Conservation (phyloP, 2,329 filamentous ascomycete genomes). For the Colletotrichum sp. region DNA sequence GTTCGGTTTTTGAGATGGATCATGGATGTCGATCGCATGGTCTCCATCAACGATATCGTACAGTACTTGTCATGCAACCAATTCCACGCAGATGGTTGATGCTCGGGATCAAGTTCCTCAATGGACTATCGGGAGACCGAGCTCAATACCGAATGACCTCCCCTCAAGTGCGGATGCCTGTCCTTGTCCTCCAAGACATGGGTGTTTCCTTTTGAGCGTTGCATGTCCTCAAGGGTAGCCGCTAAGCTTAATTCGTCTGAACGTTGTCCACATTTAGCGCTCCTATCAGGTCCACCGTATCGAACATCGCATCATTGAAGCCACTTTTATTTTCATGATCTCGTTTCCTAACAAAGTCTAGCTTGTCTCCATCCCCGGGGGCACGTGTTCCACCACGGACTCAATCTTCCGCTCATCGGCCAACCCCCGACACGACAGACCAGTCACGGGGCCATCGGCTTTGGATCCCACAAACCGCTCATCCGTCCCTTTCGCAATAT, state of each 20-base stretch:
- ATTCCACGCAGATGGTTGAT: not conserved
- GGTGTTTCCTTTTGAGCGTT: not conserved
- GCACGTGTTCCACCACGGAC: not conserved
- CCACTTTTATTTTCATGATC: not conserved
- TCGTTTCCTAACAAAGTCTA: not conserved
- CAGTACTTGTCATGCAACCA: not conserved
- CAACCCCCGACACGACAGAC: not conserved
- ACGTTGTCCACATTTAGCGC: not conserved
- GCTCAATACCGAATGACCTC: not conserved
- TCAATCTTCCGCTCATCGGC: not conserved
- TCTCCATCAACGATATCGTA: not conserved
- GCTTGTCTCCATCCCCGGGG: not conserved
- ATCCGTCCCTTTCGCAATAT: not conserved
- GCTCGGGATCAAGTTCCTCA: not conserved
- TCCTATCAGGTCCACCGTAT: not conserved
- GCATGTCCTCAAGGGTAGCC: not conserved
- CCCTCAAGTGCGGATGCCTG: not conserved
- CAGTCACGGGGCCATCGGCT: not conserved
- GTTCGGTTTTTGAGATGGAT: not conserved
- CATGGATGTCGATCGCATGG: not conserved
- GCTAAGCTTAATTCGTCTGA: conserved; percentile 9
- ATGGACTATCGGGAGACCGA: not conserved
- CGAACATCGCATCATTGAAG: not conserved
- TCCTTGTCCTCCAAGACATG: not conserved
- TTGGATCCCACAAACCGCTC: not conserved